phyloP scores from a whole-genome alignment of 2,329 filamentous ascomycete species.

The Ceratocystis eucalypticola region DNA sequence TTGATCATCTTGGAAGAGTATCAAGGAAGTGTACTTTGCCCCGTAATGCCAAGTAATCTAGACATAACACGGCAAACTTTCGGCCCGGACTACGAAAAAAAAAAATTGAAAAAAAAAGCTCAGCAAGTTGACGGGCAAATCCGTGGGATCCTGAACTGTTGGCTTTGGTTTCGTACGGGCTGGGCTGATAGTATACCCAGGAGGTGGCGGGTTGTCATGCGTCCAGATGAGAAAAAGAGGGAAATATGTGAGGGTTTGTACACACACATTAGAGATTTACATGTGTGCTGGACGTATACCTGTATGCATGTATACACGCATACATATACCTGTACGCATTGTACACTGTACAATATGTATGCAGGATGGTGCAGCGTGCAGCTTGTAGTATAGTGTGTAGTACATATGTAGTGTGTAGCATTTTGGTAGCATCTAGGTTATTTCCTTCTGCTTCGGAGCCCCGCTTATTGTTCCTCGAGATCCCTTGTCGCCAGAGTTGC shows the following conservation, averaged over 20 bases:
- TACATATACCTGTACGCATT: background rate
- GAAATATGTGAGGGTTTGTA: background rate
- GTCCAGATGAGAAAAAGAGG: background rate
- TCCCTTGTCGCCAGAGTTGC: background rate
- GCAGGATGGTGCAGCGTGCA: background rate
- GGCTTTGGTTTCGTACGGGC: background rate
- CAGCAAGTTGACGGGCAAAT: background rate
- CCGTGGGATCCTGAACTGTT: background rate
- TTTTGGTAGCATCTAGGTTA: background rate
- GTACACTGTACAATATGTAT: background rate
- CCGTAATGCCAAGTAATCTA: too few species aligned
- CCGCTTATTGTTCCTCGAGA: conserved; percentile 8
- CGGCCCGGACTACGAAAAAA: too few species aligned
- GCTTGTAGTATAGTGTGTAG: background rate
- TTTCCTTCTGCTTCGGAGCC: background rate
- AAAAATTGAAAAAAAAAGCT: too few species aligned
- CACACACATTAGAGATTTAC: background rate
- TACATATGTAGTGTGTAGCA: background rate
- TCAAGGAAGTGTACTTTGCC: too few species aligned
- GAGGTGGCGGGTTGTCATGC: background rate
- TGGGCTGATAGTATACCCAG: background rate
- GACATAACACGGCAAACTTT: too few species aligned
- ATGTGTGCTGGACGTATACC: background rate
- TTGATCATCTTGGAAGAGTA: background rate
- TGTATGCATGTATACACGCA: background rate